Conservation (phyloP, 2,329 filamentous ascomycete species). For the Aspergillus viridinutans region DNA sequence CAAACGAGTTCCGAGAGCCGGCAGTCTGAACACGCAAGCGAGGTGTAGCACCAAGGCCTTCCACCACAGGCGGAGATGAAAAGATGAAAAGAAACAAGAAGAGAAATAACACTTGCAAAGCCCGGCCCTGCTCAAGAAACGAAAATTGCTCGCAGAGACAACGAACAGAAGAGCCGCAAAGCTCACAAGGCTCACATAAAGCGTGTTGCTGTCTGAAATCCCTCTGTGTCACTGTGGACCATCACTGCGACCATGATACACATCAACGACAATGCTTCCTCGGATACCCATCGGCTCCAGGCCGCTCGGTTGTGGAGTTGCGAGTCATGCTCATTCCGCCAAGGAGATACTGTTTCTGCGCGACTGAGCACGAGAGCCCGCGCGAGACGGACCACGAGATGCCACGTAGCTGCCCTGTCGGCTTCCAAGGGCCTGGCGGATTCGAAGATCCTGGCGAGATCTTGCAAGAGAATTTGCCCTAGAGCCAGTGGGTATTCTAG, state of each 20-base stretch:
- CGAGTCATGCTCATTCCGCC: conserved; percentile 2
- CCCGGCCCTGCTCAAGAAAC: neutral
- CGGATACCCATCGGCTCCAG: neutral
- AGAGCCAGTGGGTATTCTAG: conserved; percentile 32
- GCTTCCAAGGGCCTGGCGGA: conserved; percentile 34
- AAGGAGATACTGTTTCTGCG: conserved; percentile 24
- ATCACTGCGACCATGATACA: neutral
- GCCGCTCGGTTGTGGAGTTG: neutral
- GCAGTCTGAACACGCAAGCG: neutral
- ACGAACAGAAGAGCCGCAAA: neutral
- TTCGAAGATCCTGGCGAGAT: conserved; percentile 35
- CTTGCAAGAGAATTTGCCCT: conserved; percentile 37
- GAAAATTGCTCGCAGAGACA: neutral
- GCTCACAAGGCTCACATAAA: neutral
- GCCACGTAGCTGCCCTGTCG: conserved; percentile 30
- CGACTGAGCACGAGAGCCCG: conserved; percentile 28
- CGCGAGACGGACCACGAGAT: conserved; percentile 29
- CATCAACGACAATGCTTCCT: neutral
- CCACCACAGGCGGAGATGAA: neutral
- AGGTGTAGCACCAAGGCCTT: neutral
- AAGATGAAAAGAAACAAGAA: neutral
- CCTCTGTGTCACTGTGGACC: neutral
- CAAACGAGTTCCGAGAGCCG: neutral
- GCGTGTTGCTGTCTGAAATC: neutral
- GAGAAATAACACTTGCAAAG: neutral